Conservation (phyloP, 176 grass and related monocot genomes). For the Oryza officinalis region DNA sequence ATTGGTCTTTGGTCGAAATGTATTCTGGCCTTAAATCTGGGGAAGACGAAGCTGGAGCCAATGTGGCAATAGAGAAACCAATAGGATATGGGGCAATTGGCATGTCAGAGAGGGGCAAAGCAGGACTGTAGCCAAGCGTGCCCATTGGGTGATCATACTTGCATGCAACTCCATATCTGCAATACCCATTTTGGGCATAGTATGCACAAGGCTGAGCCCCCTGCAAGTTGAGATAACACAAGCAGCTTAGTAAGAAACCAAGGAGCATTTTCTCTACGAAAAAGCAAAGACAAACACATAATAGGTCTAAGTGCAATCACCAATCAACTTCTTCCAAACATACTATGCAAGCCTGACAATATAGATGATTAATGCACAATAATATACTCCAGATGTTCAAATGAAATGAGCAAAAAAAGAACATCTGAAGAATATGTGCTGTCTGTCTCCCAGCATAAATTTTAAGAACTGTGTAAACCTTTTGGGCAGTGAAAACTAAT, state of each 20-base stretch:
- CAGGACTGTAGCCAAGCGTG: constrained; percentile 68
- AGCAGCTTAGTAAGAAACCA: constrained; percentile 30
- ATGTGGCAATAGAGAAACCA: constrained; percentile 54
- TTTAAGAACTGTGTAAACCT: neutral
- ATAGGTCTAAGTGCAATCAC: neutral
- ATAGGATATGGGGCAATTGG: constrained; percentile 61
- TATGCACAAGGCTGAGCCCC: constrained; percentile 71
- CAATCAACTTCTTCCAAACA: neutral
- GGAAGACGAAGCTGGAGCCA: constrained; percentile 69
- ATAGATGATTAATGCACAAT: neutral
- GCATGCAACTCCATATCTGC: constrained; percentile 81
- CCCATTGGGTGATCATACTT: constrained; percentile 83
- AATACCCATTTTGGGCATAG: constrained; percentile 78
- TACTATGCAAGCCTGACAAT: constrained; percentile 13
- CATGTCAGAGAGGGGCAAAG: constrained; percentile 61
- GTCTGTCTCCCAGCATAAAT: neutral
- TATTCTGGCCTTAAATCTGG: constrained; percentile 58
- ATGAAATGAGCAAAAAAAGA: neutral
- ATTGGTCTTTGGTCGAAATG: constrained; percentile 53
- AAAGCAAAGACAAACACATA: neutral
- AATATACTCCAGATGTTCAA: neutral
- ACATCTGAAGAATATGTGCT: neutral
- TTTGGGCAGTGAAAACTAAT: neutral
- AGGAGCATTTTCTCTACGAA: neutral
- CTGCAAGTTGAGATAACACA: constrained; percentile 47